Evolutionary conservation across 192 early-diverging fungal species (phyloP).

Genomic region (Backusella sp.): DNA sequence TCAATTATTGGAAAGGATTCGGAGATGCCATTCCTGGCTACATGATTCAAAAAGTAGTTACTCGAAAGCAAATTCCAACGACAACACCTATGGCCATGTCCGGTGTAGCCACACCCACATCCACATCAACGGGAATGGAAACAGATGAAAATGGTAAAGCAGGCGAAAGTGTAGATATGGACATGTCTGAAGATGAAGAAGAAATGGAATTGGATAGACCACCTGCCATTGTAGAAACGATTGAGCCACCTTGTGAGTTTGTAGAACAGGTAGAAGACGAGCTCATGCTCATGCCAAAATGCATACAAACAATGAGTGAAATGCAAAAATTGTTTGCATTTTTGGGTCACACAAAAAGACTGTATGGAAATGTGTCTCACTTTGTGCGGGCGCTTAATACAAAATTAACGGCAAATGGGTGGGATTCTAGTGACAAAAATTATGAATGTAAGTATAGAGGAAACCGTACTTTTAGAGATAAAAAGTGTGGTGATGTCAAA

Average conservation of each 20-base stretch:
- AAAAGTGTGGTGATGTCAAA: not conserved
- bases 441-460: constrained; percentile 18
- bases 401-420: not conserved
- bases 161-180: not conserved
- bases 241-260: not conserved
- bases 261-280: not conserved
- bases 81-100: not conserved
- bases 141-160: not conserved
- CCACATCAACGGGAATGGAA: not conserved
- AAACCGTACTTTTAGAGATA: not conserved
- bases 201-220: not conserved
- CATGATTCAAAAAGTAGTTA: not conserved
- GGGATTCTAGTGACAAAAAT: constrained; percentile 20
- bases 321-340: constrained; percentile 47
- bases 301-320: constrained; percentile 30
- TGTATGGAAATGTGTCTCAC: constrained; percentile 30
- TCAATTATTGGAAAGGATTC: constrained; percentile 41
- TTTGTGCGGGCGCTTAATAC: constrained; percentile 29
- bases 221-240: not conserved
- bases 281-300: constrained; percentile 7
- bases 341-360: constrained; percentile 28
- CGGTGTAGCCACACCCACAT: not conserved
- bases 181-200: not conserved
- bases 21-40: constrained; percentile 20
- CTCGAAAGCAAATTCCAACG: not conserved